A percentile compares a stretch with the other conserved stretches of the same genome.
Conservation (phyloP, 129 eudicot species). For the Arctium minus region DNA sequence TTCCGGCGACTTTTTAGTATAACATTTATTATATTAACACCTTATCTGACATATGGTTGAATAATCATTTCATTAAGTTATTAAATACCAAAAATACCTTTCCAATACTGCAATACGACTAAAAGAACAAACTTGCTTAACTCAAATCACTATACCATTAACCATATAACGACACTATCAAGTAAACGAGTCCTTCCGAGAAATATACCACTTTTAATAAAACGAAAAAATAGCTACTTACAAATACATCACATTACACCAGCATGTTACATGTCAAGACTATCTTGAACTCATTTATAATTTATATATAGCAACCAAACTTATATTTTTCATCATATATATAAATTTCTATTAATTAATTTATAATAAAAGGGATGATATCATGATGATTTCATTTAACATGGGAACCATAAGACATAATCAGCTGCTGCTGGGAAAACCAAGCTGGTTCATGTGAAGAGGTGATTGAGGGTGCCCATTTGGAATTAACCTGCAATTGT, state of each 20-base stretch:
- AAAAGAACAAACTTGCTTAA: background rate
- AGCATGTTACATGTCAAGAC: slow-evolving; percentile 16
- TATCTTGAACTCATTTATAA: background rate
- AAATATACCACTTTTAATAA: background rate
- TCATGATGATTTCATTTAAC: background rate
- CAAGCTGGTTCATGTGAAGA: slow-evolving; percentile 18
- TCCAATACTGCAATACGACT: background rate
- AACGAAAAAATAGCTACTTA: background rate
- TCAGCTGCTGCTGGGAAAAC: slow-evolving; percentile 5
- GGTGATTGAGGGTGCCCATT: slow-evolving; percentile 22
- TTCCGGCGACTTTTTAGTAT: background rate
- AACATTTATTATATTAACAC: no score
- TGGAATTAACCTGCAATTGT: slow-evolving; percentile 26
- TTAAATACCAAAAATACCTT: background rate
- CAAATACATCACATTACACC: background rate
- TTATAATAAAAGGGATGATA: background rate
- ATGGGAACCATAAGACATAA: background rate
- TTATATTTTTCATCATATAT: background rate
- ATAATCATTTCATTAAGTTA: no score
- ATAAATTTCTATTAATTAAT: background rate
- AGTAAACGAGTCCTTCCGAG: background rate
- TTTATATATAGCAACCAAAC: slow-evolving; percentile 4
- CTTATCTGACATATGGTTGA: no score
- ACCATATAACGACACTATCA: background rate
- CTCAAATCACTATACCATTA: background rate